Percentiles rank a stretch among this genome's conserved stretches.
Evolutionary conservation across 345 rosid genomes (phyloP).

Genomic region (Lenwebbia sp.): DNA sequence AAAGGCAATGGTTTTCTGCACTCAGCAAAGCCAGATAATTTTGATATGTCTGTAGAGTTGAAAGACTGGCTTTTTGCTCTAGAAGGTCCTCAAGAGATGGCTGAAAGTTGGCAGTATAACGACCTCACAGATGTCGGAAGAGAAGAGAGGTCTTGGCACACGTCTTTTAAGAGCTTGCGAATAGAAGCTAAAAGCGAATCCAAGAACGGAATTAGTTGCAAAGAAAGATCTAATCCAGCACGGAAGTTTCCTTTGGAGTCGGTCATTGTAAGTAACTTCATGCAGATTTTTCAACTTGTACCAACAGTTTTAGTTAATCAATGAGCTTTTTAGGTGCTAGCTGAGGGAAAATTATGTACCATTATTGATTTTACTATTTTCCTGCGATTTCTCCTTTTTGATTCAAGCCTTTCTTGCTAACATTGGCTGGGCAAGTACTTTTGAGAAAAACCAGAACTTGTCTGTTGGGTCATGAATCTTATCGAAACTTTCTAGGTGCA

Average conservation of each 20-base stretch:
- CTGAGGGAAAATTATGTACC: not conserved
- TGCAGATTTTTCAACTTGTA: not conserved
- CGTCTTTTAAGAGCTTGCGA: slow-evolving; percentile 52
- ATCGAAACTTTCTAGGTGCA: not conserved
- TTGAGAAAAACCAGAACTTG: not conserved
- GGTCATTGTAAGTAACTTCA: slow-evolving; percentile 39
- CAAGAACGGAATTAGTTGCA: slow-evolving; percentile 23
- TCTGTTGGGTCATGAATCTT: not conserved
- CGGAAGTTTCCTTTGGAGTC: slow-evolving; percentile 62
- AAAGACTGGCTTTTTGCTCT: slow-evolving; percentile 96
- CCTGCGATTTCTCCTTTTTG: not conserved
- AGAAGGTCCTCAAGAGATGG: slow-evolving; percentile 71
- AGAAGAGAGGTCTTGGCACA: slow-evolving; percentile 92
- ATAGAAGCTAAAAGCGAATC: slow-evolving; percentile 35
- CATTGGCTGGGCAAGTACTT: not conserved
- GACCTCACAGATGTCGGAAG: slow-evolving; percentile 33
- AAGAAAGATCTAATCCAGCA: slow-evolving; percentile 21
- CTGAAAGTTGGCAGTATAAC: slow-evolving; percentile 45
- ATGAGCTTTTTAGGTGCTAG: not conserved
- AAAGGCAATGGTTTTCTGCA: slow-evolving; percentile 39
- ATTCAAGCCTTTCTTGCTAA: not conserved
- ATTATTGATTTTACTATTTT: not conserved
- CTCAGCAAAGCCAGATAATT: slow-evolving; percentile 74
- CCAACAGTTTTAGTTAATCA: not conserved
- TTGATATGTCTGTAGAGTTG: slow-evolving; percentile 67